Percentiles rank a stretch among this genome's conserved stretches.
Evolutionary conservation across 164 flowering plant species (phyloP).

Genomic region (Annona squamosa): DNA sequence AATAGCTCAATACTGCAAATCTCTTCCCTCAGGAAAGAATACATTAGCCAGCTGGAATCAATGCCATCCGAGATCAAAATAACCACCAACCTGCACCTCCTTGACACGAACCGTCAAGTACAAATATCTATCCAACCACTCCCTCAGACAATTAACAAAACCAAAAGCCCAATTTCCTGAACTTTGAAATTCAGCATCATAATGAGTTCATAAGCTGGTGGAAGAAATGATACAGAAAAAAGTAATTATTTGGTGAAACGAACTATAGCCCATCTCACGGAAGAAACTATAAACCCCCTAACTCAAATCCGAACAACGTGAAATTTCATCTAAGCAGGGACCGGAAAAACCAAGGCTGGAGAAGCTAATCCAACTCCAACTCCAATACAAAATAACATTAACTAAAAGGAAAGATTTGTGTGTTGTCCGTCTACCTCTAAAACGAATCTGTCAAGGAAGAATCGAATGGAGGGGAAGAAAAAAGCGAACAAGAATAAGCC

Average conservation of each 20-base stretch:
- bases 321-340: not conserved
- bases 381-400: not conserved
- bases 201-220: not conserved
- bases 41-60: not conserved
- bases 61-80: not conserved
- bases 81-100: not conserved
- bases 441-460: constrained; percentile 69
- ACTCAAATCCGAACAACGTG: not conserved
- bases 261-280: not conserved
- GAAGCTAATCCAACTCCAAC: not conserved
- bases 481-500: constrained; percentile 53
- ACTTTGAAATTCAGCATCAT: not conserved
- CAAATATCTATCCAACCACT: too few relatives aligned
- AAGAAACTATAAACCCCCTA: not conserved
- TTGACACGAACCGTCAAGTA: not conserved
- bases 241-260: not conserved
- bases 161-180: not conserved
- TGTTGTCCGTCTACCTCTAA: constrained; percentile 50
- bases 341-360: too few relatives aligned
- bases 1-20: too few relatives aligned
- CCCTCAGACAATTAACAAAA: not conserved
- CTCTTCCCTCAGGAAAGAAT: not conserved
- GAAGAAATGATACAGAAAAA: too few relatives aligned
- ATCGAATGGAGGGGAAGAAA: constrained; percentile 62
- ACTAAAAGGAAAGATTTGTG: not conserved